These are phyloP conservation scores for Haplographium delicatum DNA, from an alignment of 495 filamentous ascomycete genomes.

Conservation along the genomic window DNA sequence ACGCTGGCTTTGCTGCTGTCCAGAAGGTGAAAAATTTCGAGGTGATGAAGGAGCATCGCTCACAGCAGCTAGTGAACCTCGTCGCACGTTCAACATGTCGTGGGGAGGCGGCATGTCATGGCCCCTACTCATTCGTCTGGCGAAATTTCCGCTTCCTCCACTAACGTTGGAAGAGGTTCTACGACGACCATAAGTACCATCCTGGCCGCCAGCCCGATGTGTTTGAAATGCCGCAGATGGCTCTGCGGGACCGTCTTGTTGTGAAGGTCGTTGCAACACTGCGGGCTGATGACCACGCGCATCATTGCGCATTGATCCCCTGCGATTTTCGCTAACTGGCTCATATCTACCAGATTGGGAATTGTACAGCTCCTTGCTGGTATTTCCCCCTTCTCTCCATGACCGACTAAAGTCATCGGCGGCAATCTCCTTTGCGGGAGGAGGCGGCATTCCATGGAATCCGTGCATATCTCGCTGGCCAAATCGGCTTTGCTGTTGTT, in stretches of 20 bases:
- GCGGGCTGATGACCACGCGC: conserved; percentile 65
- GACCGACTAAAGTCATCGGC: conserved; percentile 90
- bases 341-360: conserved; percentile 93
- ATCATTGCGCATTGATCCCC: conserved; percentile 64
- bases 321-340: conserved; percentile 70
- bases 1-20: conserved; percentile 29
- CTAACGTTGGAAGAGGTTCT: conserved; percentile 94
- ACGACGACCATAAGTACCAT: conserved; percentile 68
- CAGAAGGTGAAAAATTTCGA: conserved; percentile 36
- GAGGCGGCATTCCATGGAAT: conserved; percentile 39
- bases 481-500: conserved; percentile 22
- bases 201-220: conserved; percentile 61
- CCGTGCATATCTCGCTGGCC: conserved; percentile 30
- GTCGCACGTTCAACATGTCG: conserved; percentile 38
- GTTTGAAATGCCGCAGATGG: conserved; percentile 91
- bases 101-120: conserved; percentile 41
- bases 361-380: conserved; percentile 80
- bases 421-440: conserved; percentile 70
- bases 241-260: conserved; percentile 68
- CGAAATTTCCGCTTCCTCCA: conserved; percentile 73
- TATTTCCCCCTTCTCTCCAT: conserved; percentile 61
- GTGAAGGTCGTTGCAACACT: conserved; percentile 62
- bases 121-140: conserved; percentile 39
- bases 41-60: conserved; percentile 44
- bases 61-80: conserved; percentile 39